phyloP scores from a whole-genome alignment of 805 yeast genomes.

The Schwanniomyces pseudopolymorphus region DNA sequence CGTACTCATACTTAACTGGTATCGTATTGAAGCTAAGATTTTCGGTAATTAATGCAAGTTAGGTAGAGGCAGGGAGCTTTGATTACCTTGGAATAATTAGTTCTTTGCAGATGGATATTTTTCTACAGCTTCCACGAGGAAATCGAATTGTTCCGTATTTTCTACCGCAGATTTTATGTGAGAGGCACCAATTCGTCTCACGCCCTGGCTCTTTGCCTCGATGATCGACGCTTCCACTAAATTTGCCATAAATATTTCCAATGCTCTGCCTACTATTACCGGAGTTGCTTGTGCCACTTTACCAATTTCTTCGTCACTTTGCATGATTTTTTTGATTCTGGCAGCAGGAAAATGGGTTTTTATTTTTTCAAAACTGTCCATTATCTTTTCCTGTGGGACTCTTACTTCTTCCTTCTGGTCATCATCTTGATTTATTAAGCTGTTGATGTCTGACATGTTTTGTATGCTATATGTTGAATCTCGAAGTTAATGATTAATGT shows the following conservation, averaged over 20 bases:
- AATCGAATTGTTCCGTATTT: constrained; percentile 89
- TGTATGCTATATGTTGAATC: neutral
- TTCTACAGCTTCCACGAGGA: constrained; percentile 72
- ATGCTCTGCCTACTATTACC: constrained; percentile 92
- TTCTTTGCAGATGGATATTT: constrained; percentile 50
- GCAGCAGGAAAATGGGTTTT: constrained; percentile 91
- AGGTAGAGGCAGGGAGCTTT: neutral
- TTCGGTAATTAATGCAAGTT: constrained; percentile 1
- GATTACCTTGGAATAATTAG: constrained; percentile 3
- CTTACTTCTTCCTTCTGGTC: constrained; percentile 6
- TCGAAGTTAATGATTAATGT: neutral
- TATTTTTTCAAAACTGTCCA: constrained; percentile 46
- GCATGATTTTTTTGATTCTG: constrained; percentile 94
- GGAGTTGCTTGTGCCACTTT: constrained; percentile 99
- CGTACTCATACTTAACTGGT: neutral
- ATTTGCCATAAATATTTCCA: constrained; percentile 88
- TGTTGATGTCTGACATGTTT: constrained; percentile 6
- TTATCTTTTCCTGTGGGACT: constrained; percentile 32
- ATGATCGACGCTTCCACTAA: constrained; percentile 80
- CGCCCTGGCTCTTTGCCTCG: constrained; percentile 73
- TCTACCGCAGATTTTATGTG: constrained; percentile 83
- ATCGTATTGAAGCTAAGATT: neutral
- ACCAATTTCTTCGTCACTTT: constrained; percentile 96
- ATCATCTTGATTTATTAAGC: constrained; percentile 6
- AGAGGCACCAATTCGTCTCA: constrained; percentile 77